Conservation (phyloP, 2,329 filamentous ascomycete genomes). For the Myriosclerotinia duriaeana region DNA sequence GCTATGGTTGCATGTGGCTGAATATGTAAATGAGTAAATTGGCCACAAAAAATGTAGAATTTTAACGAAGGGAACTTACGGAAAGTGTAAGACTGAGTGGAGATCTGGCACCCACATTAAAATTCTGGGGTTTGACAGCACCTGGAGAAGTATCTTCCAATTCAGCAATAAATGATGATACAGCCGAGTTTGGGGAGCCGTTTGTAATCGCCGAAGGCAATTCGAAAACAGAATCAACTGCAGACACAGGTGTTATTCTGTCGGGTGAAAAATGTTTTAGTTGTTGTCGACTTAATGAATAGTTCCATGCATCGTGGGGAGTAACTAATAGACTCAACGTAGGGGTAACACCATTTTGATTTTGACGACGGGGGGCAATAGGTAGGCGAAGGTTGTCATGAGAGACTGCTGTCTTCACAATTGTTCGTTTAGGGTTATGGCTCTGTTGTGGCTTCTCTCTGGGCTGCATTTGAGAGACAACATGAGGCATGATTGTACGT, state of each 20-base stretch:
- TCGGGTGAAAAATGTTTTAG: constrained; percentile 30
- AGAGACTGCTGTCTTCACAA: not conserved
- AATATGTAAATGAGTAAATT: not conserved
- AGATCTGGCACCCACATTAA: constrained; percentile 3
- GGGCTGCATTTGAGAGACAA: constrained; percentile 19
- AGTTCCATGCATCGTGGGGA: constrained; percentile 29
- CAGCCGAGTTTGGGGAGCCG: constrained; percentile 29
- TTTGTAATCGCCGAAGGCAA: constrained; percentile 24
- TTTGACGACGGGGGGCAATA: constrained; percentile 4
- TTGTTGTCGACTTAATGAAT: constrained; percentile 27
- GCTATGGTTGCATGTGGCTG: constrained; percentile 20
- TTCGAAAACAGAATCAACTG: constrained; percentile 36
- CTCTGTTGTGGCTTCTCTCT: constrained; percentile 7
- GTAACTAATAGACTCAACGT: constrained; percentile 28
- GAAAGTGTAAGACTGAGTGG: constrained; percentile 17
- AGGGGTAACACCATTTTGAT: constrained; percentile 14
- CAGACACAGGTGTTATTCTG: constrained; percentile 29
- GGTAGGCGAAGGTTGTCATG: not conserved
- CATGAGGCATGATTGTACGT: constrained; percentile 18
- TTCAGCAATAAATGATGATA: constrained; percentile 32
- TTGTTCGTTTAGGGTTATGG: not conserved
- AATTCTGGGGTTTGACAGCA: not conserved
- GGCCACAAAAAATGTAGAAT: not conserved
- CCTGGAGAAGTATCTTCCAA: constrained; percentile 36
- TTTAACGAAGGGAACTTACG: not conserved